Base-by-base conservation (phyloP, 75 land plant genomes). In the Ceratopteris richardii region DNA sequence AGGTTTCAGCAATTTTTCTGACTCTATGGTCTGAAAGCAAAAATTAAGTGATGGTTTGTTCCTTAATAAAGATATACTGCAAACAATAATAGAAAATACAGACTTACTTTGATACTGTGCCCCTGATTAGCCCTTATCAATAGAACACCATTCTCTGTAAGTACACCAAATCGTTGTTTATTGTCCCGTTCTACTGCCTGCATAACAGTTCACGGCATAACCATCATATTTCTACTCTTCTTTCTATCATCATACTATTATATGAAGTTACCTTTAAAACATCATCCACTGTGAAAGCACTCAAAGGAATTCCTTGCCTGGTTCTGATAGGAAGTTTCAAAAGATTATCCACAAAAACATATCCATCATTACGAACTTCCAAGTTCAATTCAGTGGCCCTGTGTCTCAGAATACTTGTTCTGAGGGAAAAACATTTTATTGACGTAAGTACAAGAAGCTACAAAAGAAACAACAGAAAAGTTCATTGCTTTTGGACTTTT, bases 101-200 rank as follows among this genome's bases (percentile, higher is more conserved):
- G 19, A 30, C 41, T 23, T 62, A 93, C 98, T 69, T 39, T 44
- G 11, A 93, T 44, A 9, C 85, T 74, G 55, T 93, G 98, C 19
- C 98, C 98, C 73, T 93, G 98, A 51, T 88, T 89, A 53, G 98
- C 98, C 20, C 98, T 80, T 16, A 93, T 89, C 6, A 76, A 56
- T 20, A 88, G 84, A 58, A 75, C 71, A 23, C 90, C 87, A 67
- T 75, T 55, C 42, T 93, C 87, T 64, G 85, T 84, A 71, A 58
- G 21, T 19, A 85, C 67, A 51, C 83, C 66, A 62, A 93, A 89
- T 1, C 98, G 74, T 40, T 83, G 87, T 72, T 93, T 93, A 39
- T 77, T 77, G 51, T 93, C 98, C 64, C 54, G 78, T 61, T 77
- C 70, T 7, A 93, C 98, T 33, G 90, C 98, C 98, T 93, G 61